Evolutionary conservation across 164 flowering plant genomes (phyloP), one percentile per base, ranked within the genome.

Genomic region (Berberis thunbergii): DNA sequence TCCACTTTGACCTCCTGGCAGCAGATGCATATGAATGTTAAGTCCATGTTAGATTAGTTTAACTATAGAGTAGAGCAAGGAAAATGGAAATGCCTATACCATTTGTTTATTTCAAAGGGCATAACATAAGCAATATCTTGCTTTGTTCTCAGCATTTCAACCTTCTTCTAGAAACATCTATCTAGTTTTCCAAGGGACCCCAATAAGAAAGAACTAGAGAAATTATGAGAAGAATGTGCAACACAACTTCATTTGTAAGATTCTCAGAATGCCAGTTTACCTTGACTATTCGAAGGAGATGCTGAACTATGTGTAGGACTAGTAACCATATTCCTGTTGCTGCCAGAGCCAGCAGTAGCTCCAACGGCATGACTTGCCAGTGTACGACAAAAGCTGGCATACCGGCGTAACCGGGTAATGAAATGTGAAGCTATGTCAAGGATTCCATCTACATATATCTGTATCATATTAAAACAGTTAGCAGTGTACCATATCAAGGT

Each of bases 321-420:
- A 59, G 92, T 68, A 69, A 89, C 96, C 80, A 85, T 75, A 76
- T 67, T 83, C 49, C 99, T 86, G 59, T 76, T 80, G 63, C 79
- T 84, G 67, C 93, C 90, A 13, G 92, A 73, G 53, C 89, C 89
- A 3, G 96, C 81, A 54, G 84, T 77, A 41, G 76, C 67, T 67
- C 74, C 76, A 72, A 84, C 95, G 75, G 99, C 97, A 83, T 91
- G 99, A 74, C 87, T 91, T 46, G 99, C 99, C 73, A 95, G 76
- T 61, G 99, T 95, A 69, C 99, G 99, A 65, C 99, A 95, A 72
- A 95, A 95, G 70, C 99, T 95, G 55, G 99, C 99, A 83, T 95
- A 95, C 6, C 99, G 96, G 48, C 99, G 79, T 77, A 95, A 77
- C 40, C 99, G 97, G 60, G 99, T 95, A 62, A 95, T 91, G 73